phyloP scores from a whole-genome alignment of 1,284 basidiomycete genomes.

The Golubevia pallescens region DNA sequence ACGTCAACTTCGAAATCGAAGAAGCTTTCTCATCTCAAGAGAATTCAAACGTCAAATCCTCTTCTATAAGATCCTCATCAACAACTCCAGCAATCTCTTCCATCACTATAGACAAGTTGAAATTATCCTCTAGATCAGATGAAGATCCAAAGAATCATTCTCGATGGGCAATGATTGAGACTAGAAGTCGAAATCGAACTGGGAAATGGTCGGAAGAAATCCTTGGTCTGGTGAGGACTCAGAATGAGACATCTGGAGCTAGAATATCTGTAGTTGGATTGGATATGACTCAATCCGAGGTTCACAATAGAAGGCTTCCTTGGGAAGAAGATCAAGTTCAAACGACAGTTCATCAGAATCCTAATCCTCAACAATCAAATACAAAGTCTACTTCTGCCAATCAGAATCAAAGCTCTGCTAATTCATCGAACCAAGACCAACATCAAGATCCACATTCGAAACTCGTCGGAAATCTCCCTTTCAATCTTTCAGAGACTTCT shows the following conservation, averaged over 20 bases:
- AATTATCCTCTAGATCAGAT: slow-evolving; percentile 5
- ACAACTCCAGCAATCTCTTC: slow-evolving; percentile 4
- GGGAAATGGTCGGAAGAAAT: no score
- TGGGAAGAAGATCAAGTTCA: slow-evolving; percentile 1
- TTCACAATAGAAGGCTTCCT: no score
- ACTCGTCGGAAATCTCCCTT: slow-evolving; percentile 18
- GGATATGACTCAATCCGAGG: no score
- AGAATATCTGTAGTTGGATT: no score
- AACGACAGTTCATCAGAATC: neutral
- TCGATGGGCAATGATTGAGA: neutral
- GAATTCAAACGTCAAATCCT: neutral
- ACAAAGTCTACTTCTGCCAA: slow-evolving; percentile 7
- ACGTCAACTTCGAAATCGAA: neutral
- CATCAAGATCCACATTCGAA: neutral
- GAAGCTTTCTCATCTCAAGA: neutral
- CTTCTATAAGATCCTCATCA: slow-evolving; percentile 1
- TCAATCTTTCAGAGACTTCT: slow-evolving; percentile 40
- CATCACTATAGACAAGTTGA: slow-evolving; percentile 7
- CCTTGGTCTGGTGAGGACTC: no score
- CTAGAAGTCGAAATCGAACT: no score
- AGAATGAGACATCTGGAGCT: no score
- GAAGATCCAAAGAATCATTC: slow-evolving; percentile 5
- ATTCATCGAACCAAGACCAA: no score
- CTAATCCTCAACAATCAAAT: slow-evolving; percentile 4
- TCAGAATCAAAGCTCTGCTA: no score